Evolutionary conservation across 1,284 basidiomycete genomes (phyloP).

Genomic region (Ustilago lituana): DNA sequence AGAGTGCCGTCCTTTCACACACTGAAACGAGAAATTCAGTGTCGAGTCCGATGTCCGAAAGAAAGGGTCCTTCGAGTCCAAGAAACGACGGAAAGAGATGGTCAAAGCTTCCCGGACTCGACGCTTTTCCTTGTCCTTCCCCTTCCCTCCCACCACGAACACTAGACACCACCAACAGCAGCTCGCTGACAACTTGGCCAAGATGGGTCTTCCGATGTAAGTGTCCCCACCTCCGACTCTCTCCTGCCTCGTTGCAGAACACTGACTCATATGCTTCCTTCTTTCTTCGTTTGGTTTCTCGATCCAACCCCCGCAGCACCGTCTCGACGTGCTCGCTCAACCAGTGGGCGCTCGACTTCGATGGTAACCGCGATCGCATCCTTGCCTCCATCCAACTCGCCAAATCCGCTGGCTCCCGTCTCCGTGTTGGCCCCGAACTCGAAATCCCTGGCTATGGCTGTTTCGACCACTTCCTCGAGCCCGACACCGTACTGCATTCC

Average conservation of each 20-base stretch:
- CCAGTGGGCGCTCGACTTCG: constrained; percentile 95
- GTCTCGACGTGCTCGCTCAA: constrained; percentile 79
- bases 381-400: constrained; percentile 86
- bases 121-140: no score
- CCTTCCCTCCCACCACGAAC: not conserved
- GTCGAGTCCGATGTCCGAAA: constrained; percentile 1
- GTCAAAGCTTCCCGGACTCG: no score
- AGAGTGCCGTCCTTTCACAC: no score
- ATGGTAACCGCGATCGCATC: constrained; percentile 84
- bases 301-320: constrained; percentile 30
- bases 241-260: no score
- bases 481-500: constrained; percentile 61
- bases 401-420: constrained; percentile 84
- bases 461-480: constrained; percentile 63
- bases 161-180: no score
- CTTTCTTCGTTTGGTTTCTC: no score
- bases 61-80: constrained; percentile 11
- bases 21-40: not conserved
- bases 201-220: constrained; percentile 46
- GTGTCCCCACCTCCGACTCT: no score
- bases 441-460: constrained; percentile 80
- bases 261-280: no score
- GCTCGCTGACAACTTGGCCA: not conserved
- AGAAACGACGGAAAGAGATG: not conserved
- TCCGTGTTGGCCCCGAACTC: constrained; percentile 97